Conservation (phyloP, 2,329 filamentous ascomycete species). For the Alternaria metachromatica region DNA sequence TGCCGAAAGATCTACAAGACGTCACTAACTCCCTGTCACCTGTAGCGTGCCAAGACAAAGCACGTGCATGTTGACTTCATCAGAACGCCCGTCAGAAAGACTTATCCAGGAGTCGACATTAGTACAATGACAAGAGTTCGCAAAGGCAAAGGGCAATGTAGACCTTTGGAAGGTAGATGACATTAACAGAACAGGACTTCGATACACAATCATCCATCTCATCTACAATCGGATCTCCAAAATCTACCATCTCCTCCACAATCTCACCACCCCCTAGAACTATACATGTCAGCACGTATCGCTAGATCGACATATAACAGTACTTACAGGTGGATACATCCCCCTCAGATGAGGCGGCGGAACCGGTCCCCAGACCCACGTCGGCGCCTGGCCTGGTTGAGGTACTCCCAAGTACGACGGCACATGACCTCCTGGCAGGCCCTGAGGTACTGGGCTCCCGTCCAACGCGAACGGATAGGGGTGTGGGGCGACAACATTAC, state of each 20-base stretch:
- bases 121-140: too few species aligned
- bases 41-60: conserved; percentile 19
- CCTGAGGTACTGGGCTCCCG: background rate
- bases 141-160: too few species aligned
- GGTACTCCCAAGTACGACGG: background rate
- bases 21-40: conserved; percentile 14
- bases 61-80: conserved; percentile 8
- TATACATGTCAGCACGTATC: background rate
- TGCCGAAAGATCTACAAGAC: conserved; percentile 24
- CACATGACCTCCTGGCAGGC: background rate
- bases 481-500: background rate
- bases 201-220: too few species aligned
- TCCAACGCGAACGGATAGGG: background rate
- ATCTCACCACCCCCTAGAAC: background rate
- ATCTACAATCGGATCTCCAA: too few species aligned
- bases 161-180: too few species aligned
- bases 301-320: background rate
- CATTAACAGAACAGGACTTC: too few species aligned
- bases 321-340: background rate
- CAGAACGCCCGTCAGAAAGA: too few species aligned
- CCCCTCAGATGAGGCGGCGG: background rate
- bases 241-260: background rate
- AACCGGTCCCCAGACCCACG: background rate
- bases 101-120: too few species aligned
- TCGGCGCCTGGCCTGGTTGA: background rate